Base-by-base conservation (phyloP, 2,329 filamentous ascomycete species). In the Lizonia empirigonia region DNA sequence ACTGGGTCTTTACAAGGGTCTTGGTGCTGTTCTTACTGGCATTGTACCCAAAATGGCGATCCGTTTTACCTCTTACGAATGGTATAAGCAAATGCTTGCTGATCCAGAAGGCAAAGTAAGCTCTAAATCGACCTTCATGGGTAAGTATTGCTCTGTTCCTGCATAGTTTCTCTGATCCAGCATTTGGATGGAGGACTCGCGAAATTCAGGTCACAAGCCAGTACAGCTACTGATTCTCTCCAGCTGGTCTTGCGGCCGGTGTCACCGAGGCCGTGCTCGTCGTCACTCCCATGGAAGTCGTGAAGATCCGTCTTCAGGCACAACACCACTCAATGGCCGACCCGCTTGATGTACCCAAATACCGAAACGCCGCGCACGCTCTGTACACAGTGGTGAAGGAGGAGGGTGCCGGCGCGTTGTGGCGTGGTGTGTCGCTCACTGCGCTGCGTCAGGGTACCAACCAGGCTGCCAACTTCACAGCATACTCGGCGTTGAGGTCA, bases 21-120 rank as follows among this genome's bases (percentile, higher is more conserved):
- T 99, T n/a, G 94, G 94, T 56, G 94, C 94, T 47, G 94, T 99
- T 33, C 75, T 97, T 52, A 97, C 92, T 19, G 94, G 94, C 62
- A 99, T 99, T 74, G 85, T 99, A 18, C 94, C 94, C 47, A 99
- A 99, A 78, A 99, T 99, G 94, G 94, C 94, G 55, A 99, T 97
- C 73, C 90, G 94, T 30, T 99, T 99, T 78, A 96, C 93, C 38
- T 96, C 90, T 47, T 99, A 97, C 76, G 94, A 97, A 76, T 85
- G 84, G 72, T 99, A 97, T 78, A 97, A 97, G 83, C 86, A 91
- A 71, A 56, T 88, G 55, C 80, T 97, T 19, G 86, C 90, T 34
- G 81, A 90, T 73, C 77, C 83, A 59, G 69, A 85, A 2, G 89
- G 90, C 34, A 68, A 73, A 23, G 82, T 96, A 38, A 85, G 84